phyloP scores from a whole-genome alignment of 2,329 filamentous ascomycete species.

The Xylaria arbuscula region DNA sequence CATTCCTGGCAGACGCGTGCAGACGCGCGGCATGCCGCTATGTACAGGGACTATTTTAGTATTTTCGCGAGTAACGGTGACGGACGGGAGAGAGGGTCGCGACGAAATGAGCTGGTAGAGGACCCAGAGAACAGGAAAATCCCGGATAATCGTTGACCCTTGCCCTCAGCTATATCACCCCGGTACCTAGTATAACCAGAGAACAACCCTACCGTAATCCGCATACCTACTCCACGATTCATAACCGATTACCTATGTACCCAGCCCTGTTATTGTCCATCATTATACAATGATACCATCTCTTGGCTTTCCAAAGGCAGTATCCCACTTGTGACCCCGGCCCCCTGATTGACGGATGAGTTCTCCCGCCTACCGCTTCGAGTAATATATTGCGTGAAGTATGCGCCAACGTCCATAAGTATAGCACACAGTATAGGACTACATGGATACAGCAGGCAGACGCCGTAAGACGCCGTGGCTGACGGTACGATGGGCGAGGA shows the following conservation, averaged over 20 bases:
- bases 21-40: conserved; percentile 36
- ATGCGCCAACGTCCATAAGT: neutral
- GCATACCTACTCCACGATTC: conserved; percentile 23
- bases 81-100: neutral
- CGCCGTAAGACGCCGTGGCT: conserved; percentile 22
- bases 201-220: neutral
- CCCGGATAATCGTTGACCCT: conserved; percentile 30
- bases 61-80: conserved; percentile 7
- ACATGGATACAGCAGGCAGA: conserved; percentile 12
- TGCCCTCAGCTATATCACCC: neutral
- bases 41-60: conserved; percentile 12
- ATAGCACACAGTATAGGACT: neutral
- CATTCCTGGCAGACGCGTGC: conserved; percentile 40
- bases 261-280: neutral
- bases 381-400: conserved; percentile 22
- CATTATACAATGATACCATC: conserved; percentile 10
- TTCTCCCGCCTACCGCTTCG: conserved; percentile 33
- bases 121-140: conserved; percentile 24
- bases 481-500: conserved; percentile 5
- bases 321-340: neutral
- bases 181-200: neutral
- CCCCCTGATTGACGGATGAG: conserved; percentile 29
- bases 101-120: neutral
- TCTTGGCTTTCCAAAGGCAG: conserved; percentile 22
- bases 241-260: neutral